Percentiles rank a stretch among this genome's conserved stretches.
Evolutionary conservation across 2,329 filamentous ascomycete genomes (phyloP).

Genomic region (Colletotrichum shisoi): DNA sequence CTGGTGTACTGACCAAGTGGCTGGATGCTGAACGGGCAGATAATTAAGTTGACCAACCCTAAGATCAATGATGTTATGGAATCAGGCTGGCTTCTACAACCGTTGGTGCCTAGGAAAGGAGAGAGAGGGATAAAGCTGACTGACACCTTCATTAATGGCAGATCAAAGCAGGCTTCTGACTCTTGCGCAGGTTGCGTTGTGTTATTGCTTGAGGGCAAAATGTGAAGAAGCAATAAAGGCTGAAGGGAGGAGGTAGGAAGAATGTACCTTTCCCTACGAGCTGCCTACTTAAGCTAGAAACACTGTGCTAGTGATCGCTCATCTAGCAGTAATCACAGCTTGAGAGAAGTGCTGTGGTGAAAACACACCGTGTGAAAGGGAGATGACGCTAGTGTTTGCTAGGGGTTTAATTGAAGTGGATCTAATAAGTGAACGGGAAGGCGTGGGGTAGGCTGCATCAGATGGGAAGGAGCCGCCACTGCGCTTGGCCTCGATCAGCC

Average conservation of each 20-base stretch:
- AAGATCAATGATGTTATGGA: not conserved
- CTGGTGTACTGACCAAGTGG: not conserved
- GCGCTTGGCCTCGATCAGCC: not conserved
- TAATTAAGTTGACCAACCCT: too few species aligned
- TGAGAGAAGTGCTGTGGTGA: constrained; percentile 1
- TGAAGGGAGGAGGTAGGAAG: not conserved
- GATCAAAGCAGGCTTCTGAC: not conserved
- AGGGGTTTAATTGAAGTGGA: constrained; percentile 37
- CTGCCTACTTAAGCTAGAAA: too few species aligned
- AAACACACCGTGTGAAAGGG: constrained; percentile 16
- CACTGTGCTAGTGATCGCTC: constrained; percentile 27
- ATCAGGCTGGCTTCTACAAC: not conserved
- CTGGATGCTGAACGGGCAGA: not conserved
- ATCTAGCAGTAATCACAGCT: not conserved
- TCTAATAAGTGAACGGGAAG: constrained; percentile 21
- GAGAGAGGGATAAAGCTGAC: not conserved
- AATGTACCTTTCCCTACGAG: not conserved
- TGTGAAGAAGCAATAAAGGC: constrained; percentile 19
- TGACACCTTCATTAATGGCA: not conserved
- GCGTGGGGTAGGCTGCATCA: constrained; percentile 21
- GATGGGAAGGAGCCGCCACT: constrained; percentile 29
- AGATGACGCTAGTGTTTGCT: not conserved
- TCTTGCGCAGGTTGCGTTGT: not conserved
- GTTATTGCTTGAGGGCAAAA: constrained; percentile 11
- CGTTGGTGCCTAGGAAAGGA: not conserved